Base-by-base conservation (phyloP, 2,329 filamentous ascomycete species). In the Alternaria brassicicola region DNA sequence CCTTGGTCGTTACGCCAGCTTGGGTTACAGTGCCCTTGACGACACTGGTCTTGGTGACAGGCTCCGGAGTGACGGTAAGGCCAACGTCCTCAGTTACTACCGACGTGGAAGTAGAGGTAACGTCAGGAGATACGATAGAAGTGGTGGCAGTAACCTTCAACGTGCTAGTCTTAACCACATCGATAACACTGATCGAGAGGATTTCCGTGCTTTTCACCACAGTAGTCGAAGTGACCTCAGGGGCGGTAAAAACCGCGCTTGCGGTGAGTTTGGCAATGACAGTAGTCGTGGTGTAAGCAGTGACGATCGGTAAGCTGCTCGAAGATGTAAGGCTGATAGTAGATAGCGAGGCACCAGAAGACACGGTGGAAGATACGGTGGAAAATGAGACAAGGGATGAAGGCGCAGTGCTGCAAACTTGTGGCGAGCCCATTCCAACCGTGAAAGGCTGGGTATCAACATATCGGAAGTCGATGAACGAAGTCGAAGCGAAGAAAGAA, bases 391-490 rank as follows among this genome's bases (percentile, higher is more conserved):
- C 3, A 43, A 65, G 59, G 10, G 67, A 67, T 0, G 71, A 63
- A 7, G 68, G 67, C 1, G 59, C 60, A 9, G 65, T 64, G 6
- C 57, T 64, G 21, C 63, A 69, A 6, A 69, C 64, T 7, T 75
- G 65, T 15, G 68, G 68, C 7, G 71, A 71, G 15, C 71, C 73
- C 21, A 68, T 68, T 1, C 71, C 73, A 10, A 74, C 68, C 3
- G 61, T 61, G 53, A 81, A 81, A 0, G 79, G 79, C 51, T 73
- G 69, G 1, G 74, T 70, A 52, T 73, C 67, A 15, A 81, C 67
- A 35, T 74, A 71, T 2, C 75, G 75, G 53, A 80, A 78, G 56
- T 81, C 76, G 62, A 81, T 80, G 75, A 78, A 81, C 6, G 73
- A 70, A 2, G 74, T 80, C 1, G 69, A 69, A 1, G 72, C 61